Conservation (phyloP, 768 basidiomycete species). For the Wakefieldia striispora region DNA sequence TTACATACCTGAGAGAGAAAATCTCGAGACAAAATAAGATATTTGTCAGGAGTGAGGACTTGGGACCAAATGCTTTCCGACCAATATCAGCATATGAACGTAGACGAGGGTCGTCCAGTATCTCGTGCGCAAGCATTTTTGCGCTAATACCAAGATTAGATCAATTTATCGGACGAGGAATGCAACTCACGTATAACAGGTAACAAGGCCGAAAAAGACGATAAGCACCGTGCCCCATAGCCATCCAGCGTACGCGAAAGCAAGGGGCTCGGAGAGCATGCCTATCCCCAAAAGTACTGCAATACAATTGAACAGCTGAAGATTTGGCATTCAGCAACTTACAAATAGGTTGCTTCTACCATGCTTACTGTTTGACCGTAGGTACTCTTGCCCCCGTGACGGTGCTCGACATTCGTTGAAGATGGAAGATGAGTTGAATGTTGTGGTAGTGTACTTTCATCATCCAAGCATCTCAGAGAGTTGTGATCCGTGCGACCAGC, state of each 20-base stretch:
- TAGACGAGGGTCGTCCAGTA: conserved; percentile 63
- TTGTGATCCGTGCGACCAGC: not conserved
- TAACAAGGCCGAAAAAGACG: conserved; percentile 70
- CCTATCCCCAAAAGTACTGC: conserved; percentile 87
- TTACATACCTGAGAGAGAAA: conserved; percentile 71
- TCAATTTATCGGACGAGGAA: not conserved
- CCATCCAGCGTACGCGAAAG: conserved; percentile 93
- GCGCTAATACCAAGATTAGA: conserved; percentile 50
- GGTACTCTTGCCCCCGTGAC: conserved; percentile 58
- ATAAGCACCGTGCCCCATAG: conserved; percentile 71
- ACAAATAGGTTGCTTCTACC: not conserved
- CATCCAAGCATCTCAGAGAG: not conserved
- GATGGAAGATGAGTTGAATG: conserved; percentile 2
- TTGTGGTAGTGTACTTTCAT: conserved; percentile 1
- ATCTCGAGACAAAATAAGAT: conserved; percentile 83
- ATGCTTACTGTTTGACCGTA: conserved; percentile 66
- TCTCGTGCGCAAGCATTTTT: conserved; percentile 79
- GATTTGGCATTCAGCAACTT: conserved; percentile 2
- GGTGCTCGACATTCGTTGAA: conserved; percentile 9
- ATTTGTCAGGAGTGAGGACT: conserved; percentile 62
- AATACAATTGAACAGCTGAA: conserved; percentile 83
- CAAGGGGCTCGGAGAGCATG: conserved; percentile 85
- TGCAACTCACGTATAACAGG: conserved; percentile 81
- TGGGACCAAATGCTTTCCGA: conserved; percentile 80
- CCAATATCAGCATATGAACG: conserved; percentile 90